A percentile compares a stretch with the other conserved stretches of the same genome.
Conservation (phyloP, 2,329 filamentous ascomycete genomes). For the Sclerotinia glacialis region DNA sequence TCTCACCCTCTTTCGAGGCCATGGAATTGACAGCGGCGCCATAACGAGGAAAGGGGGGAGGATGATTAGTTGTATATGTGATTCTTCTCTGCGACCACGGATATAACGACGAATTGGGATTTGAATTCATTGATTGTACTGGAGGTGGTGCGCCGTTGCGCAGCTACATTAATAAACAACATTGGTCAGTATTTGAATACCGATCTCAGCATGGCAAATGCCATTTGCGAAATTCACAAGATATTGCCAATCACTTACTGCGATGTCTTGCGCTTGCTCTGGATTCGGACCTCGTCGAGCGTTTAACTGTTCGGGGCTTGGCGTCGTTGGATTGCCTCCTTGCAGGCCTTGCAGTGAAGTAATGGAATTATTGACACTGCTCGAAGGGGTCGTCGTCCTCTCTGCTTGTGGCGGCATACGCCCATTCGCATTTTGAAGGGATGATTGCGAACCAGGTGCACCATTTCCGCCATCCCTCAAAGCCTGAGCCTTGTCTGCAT, state of each 20-base stretch:
- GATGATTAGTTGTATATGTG: conserved; percentile 77
- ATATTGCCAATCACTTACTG: conserved; percentile 38
- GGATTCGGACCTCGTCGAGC: conserved; percentile 52
- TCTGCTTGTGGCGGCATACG: conserved; percentile 45
- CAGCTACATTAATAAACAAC: conserved; percentile 43
- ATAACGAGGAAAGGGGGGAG: conserved; percentile 92
- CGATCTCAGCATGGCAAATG: conserved; percentile 10
- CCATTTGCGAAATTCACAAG: conserved; percentile 3
- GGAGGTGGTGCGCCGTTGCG: conserved; percentile 49
- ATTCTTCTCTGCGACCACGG: conserved; percentile 92
- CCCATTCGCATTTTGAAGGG: conserved; percentile 49
- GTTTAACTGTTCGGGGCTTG: conserved; percentile 48
- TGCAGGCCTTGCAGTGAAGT: conserved; percentile 66
- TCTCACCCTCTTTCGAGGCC: conserved; percentile 92
- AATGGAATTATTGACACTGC: conserved; percentile 49
- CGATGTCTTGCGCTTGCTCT: conserved; percentile 40
- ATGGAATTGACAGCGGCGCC: conserved; percentile 91
- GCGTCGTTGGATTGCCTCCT: conserved; percentile 33
- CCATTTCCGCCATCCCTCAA: conserved; percentile 32
- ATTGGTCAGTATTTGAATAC: conserved; percentile 18
- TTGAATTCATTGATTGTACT: conserved; percentile 41
- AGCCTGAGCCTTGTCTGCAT: conserved; percentile 59
- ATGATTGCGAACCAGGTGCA: conserved; percentile 43
- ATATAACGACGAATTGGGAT: conserved; percentile 78
- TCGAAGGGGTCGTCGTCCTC: conserved; percentile 62